Evolutionary conservation across 106 monocot genomes (phyloP), one percentile per base, ranked within the genome.

Genomic region (Dioscorea zingiberensis): DNA sequence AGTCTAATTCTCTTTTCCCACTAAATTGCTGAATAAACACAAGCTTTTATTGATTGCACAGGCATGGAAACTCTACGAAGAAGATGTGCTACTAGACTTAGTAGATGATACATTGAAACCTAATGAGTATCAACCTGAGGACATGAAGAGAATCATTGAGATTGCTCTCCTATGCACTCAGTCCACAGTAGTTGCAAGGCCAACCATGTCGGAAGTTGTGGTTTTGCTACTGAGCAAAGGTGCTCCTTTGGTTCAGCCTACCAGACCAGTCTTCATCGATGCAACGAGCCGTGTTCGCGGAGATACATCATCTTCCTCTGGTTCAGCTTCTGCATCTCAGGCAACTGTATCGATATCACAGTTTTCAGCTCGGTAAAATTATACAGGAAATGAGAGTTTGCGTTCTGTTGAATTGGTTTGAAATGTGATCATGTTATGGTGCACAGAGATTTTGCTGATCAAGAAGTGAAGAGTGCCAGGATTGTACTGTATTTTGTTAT

Each of bases 101-200:
- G 67, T 88, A 6, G 88, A 88, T 17, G 45, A 76, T 48, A 69
- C 74, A 21, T 38, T 88, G 58, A 61, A 84, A 26, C 72, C 62
- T 19, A 48, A 51, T 27, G 78, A 75, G 46, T 76, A 60, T 65
- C 53, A 66, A 1, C 23, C 60, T 58, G 72, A 75, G 7, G 81
- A 88, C 55, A 38, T 88, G 26, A 66, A 65, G 47, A 78, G 46
- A 62, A 59, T 78, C 17, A 73, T 88, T 11, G 62, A 84, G 62
- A 78, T 88, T 61, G 88, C 88, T 54, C 74, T 84, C 10, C 77
- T 84, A 46, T 88, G 88, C 84, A 88, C 78, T 58, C 88, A 88
- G 22, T 84, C 83, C 22, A 63, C 72, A n/a, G 88, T 81, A 9
- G 58, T 74, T 57, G 72, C 68, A 27, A 77, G 84, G 69, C 88